Evolutionary conservation across 2,329 filamentous ascomycete genomes (phyloP).

Genomic region (Tolypocladium nubicola): DNA sequence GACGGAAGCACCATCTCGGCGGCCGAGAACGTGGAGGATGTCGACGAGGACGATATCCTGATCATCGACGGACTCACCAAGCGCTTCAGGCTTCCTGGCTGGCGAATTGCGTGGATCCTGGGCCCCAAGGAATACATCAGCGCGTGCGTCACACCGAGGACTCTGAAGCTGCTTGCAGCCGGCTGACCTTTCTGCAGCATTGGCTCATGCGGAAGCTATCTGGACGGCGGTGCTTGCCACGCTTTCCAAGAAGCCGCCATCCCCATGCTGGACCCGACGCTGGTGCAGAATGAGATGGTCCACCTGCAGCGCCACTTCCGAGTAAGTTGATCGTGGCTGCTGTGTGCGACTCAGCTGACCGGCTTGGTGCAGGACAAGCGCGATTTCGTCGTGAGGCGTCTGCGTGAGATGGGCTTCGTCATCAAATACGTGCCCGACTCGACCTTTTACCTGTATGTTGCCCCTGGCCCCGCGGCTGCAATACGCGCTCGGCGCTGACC

Average conservation of each 20-base stretch:
- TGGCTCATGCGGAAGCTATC: constrained; percentile 83
- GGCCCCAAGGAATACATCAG: constrained; percentile 95
- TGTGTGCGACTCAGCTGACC: background rate
- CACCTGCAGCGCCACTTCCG: constrained; percentile 83
- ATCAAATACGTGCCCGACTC: constrained; percentile 78
- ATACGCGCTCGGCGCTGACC: constrained; percentile 1
- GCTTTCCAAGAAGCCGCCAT: constrained; percentile 93
- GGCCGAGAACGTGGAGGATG: constrained; percentile 81
- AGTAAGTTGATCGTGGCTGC: constrained; percentile 21
- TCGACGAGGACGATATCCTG: constrained; percentile 81
- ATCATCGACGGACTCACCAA: constrained; percentile 95
- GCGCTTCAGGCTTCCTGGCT: constrained; percentile 89
- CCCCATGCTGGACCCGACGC: constrained; percentile 77
- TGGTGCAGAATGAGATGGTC: constrained; percentile 77
- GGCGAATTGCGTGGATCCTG: constrained; percentile 93
- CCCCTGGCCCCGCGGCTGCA: too few relatives aligned
- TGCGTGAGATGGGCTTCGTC: constrained; percentile 77
- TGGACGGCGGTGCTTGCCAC: constrained; percentile 88
- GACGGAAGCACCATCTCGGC: constrained; percentile 83
- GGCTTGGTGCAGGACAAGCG: constrained; percentile 57
- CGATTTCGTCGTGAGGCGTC: constrained; percentile 74
- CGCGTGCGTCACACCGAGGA: constrained; percentile 39
- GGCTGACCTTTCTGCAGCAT: constrained; percentile 36
- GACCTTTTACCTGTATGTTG: constrained; percentile 81
- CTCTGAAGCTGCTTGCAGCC: too few relatives aligned